phyloP scores from a whole-genome alignment of 1,139 yeast genomes.

The Sugiyamaella sp. region DNA sequence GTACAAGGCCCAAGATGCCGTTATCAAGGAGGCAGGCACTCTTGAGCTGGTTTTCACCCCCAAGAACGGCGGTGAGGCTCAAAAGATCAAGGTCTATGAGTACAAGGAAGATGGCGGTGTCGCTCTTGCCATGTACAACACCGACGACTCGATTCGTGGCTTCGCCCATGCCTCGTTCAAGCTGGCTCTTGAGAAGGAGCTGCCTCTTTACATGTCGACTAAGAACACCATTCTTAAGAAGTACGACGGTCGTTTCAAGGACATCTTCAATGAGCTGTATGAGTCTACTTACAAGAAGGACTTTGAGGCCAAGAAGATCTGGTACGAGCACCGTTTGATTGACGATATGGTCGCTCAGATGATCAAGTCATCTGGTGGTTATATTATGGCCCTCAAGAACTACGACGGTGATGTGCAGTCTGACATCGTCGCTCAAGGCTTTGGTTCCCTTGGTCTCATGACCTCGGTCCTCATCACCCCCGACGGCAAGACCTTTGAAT shows the following conservation, averaged over 20 bases:
- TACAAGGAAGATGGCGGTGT: conserved; percentile 75
- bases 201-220: conserved; percentile 84
- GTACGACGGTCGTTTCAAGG: conserved; percentile 95
- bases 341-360: conserved; percentile 99
- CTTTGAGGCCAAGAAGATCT: conserved; percentile 77
- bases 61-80: conserved; percentile 58
- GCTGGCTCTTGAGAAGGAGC: conserved; percentile 74
- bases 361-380: conserved; percentile 95
- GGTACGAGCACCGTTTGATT: conserved; percentile 95
- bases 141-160: conserved; percentile 84
- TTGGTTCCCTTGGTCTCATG: conserved; percentile 95
- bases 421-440: conserved; percentile 97
- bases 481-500: conserved; percentile 92
- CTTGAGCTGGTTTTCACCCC: conserved; percentile 81
- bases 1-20: conserved; percentile 87
- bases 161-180: conserved; percentile 93
- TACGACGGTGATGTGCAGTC: conserved; percentile 98
- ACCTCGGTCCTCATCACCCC: conserved; percentile 93
- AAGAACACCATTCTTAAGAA: conserved; percentile 92
- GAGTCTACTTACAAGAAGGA: conserved; percentile 66
- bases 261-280: conserved; percentile 81
- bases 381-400: conserved; percentile 91
- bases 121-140: conserved; percentile 92
- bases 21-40: conserved; percentile 77
- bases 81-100: conserved; percentile 66